Percentiles rank a stretch among this genome's conserved stretches.
Conservation (phyloP, 2,329 filamentous ascomycete species). For the Xylaria hypoxylon region DNA sequence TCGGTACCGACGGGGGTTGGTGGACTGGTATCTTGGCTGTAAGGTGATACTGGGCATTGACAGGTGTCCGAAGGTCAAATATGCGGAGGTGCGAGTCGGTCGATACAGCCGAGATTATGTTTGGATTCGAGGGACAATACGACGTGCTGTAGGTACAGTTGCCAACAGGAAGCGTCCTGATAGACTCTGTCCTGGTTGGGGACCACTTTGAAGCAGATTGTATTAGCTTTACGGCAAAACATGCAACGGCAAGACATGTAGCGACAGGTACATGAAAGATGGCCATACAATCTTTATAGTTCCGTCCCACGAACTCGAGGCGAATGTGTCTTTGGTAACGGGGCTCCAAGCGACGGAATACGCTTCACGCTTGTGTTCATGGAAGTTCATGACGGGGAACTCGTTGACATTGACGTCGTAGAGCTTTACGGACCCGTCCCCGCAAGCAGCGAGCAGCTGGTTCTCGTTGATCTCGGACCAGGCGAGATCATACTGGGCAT, state of each 20-base stretch:
- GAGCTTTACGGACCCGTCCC: constrained; percentile 93
- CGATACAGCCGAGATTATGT: constrained; percentile 86
- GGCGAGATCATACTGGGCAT: constrained; percentile 92
- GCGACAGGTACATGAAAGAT: not conserved
- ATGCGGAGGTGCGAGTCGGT: constrained; percentile 90
- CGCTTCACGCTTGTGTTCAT: constrained; percentile 92
- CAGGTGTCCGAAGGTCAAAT: constrained; percentile 90
- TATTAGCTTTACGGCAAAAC: constrained; percentile 23
- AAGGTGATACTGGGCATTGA: constrained; percentile 88
- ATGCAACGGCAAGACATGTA: not conserved
- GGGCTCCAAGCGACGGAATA: constrained; percentile 95
- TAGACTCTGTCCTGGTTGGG: constrained; percentile 77
- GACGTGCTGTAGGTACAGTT: constrained; percentile 94
- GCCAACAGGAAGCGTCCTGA: constrained; percentile 89
- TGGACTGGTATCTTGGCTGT: constrained; percentile 87
- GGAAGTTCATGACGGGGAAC: constrained; percentile 91
- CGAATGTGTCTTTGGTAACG: constrained; percentile 88
- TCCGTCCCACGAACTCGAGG: constrained; percentile 95
- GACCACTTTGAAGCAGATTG: constrained; percentile 74
- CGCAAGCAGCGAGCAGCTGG: constrained; percentile 87
- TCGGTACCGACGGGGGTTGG: constrained; percentile 65
- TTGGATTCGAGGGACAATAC: constrained; percentile 89
- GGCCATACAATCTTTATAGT: constrained; percentile 84
- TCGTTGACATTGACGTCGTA: constrained; percentile 84
- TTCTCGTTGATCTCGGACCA: constrained; percentile 98